phyloP scores from a whole-genome alignment of 1,139 yeast species.

The Meyerozyma carpophila region DNA sequence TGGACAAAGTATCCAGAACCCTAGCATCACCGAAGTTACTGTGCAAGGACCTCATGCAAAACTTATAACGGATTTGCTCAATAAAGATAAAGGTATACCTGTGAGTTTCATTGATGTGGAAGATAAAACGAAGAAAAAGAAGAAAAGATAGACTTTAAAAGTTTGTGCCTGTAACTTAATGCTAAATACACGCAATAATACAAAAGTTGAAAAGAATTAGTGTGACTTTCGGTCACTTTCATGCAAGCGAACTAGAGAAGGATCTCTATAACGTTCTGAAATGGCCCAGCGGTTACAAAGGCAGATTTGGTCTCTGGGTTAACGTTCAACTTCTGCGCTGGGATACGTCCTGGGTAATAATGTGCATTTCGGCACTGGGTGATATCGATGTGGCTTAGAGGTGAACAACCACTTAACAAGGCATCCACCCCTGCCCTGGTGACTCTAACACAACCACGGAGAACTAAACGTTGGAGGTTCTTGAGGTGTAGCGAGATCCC shows the following conservation, averaged over 20 bases:
- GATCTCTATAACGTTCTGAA: conserved; percentile 51
- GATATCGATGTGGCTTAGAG: conserved; percentile 49
- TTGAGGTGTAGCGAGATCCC: conserved; percentile 55
- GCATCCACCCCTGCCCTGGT: conserved; percentile 73
- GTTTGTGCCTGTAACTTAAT: neutral
- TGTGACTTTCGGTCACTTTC: neutral
- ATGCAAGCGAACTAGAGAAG: conserved; percentile 24
- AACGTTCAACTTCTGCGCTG: conserved; percentile 50
- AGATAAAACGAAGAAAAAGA: conserved; percentile 59
- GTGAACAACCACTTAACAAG: conserved; percentile 51
- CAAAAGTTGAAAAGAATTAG: neutral
- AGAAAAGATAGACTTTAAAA: conserved; percentile 23
- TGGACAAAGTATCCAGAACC: conserved; percentile 48
- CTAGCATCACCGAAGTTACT: conserved; percentile 59
- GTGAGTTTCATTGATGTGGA: conserved; percentile 59
- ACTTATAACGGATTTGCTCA: conserved; percentile 51
- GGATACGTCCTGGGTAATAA: conserved; percentile 50
- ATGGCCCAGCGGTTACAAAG: conserved; percentile 52
- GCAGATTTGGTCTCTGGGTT: conserved; percentile 51
- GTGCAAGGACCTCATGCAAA: conserved; percentile 91
- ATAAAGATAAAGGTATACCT: conserved; percentile 58
- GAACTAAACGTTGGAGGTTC: conserved; percentile 40
- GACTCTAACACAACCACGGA: conserved; percentile 70
- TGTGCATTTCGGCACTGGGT: conserved; percentile 66
- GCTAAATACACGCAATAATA: neutral